phyloP scores from a whole-genome alignment of 2,329 filamentous ascomycete species.

The Beauveria sp. region DNA sequence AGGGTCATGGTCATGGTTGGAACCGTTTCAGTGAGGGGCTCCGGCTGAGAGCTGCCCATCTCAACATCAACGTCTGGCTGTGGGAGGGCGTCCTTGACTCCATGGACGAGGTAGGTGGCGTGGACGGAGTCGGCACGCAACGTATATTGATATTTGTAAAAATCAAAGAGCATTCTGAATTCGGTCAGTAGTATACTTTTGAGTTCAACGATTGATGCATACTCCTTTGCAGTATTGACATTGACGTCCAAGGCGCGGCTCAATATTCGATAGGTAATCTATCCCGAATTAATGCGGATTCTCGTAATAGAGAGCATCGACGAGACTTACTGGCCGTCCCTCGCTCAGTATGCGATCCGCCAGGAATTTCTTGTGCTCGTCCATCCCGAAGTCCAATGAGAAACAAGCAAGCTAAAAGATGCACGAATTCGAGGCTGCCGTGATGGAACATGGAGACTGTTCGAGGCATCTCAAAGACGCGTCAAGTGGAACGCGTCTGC shows the following conservation, averaged over 20 bases:
- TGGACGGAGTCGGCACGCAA: constrained; percentile 69
- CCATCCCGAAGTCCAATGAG: constrained; percentile 30
- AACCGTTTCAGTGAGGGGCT: constrained; percentile 40
- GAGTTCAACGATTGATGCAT: constrained; percentile 21
- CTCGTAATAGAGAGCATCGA: not conserved
- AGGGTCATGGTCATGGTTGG: constrained; percentile 56
- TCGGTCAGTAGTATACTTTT: constrained; percentile 39
- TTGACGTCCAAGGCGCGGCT: constrained; percentile 75
- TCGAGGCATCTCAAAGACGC: not conserved
- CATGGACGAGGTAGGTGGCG: constrained; percentile 86
- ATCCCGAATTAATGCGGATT: constrained; percentile 6
- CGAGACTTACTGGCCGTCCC: constrained; percentile 54
- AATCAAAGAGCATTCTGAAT: constrained; percentile 75
- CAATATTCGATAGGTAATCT: constrained; percentile 83
- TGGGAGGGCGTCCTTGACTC: constrained; percentile 44
- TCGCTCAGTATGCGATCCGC: constrained; percentile 71
- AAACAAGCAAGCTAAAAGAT: not conserved
- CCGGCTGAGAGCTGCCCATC: constrained; percentile 58
- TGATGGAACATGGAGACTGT: not conserved
- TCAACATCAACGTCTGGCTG: constrained; percentile 57
- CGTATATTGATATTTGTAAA: constrained; percentile 68
- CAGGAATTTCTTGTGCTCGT: constrained; percentile 64
- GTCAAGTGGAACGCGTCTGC: constrained; percentile 9
- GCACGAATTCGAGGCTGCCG: not conserved
- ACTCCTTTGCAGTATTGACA: constrained; percentile 86